Evolutionary conservation across 1,284 basidiomycete genomes (phyloP), one percentile per base, ranked within the genome.

Genomic region (Cryptococcus sp.): DNA sequence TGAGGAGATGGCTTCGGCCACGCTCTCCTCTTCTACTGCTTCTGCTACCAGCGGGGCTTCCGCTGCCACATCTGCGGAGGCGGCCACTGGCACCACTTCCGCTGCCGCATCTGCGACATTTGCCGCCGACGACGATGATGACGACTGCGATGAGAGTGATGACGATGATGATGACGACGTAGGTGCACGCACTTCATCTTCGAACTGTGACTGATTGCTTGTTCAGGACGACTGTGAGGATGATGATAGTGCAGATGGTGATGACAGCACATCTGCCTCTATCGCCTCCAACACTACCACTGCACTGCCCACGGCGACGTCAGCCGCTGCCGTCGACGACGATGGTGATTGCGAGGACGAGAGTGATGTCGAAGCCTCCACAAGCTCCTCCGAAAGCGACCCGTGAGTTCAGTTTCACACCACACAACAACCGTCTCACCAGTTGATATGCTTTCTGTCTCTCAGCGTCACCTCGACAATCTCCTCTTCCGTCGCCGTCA

Each of bases 91-190:
- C 10, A 15, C 53, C 48, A 54, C 53, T 16, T 47, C 49, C 39
- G 47, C 41, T 47, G 59, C 59, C 19, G 49, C 53, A 23, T 56
- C 52, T 44, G 53, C 31, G 42, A 47, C 46, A 23, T 23, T 47
- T 39, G 40, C 27, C 10, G 52, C 19, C 5, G 54, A 41, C 11
- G 64, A 60, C 27, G 56, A 53, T 11, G 64, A 61, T 17, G 63
- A 62, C 20, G 60, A 67, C 19, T 50, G 54, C 27, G 56, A 60
- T 19, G 60, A 61, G 3, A 45, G 42, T 45, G 42, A 45, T 45
- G 42, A 19, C 15, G 8, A 45, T 19, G 62, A 61, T 19, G 62
- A 61, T 13, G 38, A 52, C 40, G 44, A 57, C n/a, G 53, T 59
- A 46, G 44, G 58, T 35, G 31, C 31, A 35, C 31, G 31, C 8